Percentiles rank a stretch among this genome's conserved stretches.
phyloP scores from a whole-genome alignment of 345 rosid genomes.

The Gynandropsis gynandra region DNA sequence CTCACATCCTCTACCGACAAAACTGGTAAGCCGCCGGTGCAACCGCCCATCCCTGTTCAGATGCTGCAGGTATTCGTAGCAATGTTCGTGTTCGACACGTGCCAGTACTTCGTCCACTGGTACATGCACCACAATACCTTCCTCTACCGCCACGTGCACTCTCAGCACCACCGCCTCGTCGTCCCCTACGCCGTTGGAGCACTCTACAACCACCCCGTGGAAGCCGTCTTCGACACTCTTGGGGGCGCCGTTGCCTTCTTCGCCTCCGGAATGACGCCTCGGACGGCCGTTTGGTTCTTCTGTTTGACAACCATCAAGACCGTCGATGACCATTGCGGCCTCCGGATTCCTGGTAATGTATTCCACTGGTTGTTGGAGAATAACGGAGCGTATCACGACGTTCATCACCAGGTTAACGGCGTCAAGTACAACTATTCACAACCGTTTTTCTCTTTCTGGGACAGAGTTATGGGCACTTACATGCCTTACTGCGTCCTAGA shows the following conservation, averaged over 20 bases:
- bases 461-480: constrained; percentile 60
- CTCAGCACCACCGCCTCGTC: constrained; percentile 63
- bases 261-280: constrained; percentile 65
- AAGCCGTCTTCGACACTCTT: constrained; percentile 62
- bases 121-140: constrained; percentile 70
- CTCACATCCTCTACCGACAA: constrained; percentile 40
- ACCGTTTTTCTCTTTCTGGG: constrained; percentile 76
- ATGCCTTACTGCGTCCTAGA: constrained; percentile 48
- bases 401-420: constrained; percentile 68
- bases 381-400: constrained; percentile 64
- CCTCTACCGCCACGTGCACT: constrained; percentile 59
- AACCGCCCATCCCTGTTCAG: constrained; percentile 44
- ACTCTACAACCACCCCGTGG: constrained; percentile 60
- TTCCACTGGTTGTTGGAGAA: constrained; percentile 53
- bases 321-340: constrained; percentile 68
- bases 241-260: constrained; percentile 68
- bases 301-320: constrained; percentile 59
- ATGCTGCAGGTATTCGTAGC: constrained; percentile 43
- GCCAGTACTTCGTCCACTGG: constrained; percentile 66
- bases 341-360: constrained; percentile 61
- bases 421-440: constrained; percentile 68
- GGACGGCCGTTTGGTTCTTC: constrained; percentile 56
- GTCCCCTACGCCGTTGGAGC: constrained; percentile 70
- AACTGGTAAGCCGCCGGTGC: constrained; percentile 32
- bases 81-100: constrained; percentile 64